Base-by-base conservation (phyloP, 352 stramenopile genomes). In the Thalassiosira sp. region DNA sequence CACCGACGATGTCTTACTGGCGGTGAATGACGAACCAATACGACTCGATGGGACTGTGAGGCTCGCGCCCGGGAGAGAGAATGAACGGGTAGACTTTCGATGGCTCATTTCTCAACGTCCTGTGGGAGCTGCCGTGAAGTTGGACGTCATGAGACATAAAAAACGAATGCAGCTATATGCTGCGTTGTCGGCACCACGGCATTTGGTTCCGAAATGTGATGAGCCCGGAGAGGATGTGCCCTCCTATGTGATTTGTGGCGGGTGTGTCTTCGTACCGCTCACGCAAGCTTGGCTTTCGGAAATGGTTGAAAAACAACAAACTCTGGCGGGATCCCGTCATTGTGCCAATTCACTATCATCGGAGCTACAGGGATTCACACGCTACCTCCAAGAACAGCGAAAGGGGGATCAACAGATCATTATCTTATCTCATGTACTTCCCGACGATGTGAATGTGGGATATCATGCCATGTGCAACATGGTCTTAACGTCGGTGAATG, bases 381-480 rank as follows among this genome's bases (percentile, higher is more conserved):
- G 68, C 7, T 71, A 71, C 28, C 56, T 69, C 5, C 61, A 69
- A 57, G 71, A 79, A 13, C 68, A 71, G 51, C 43, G 56, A 13
- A 61, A 63, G 25, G 49, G 64, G 31, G 25, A 61, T 58, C 40
- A 81, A 31, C 63, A 81, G 46, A 52, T 81, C 18, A 61, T 81
- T 20, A 48, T 81, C 13, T 52, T 81, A 31, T 81, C 72, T 13
- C 42, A 81, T 57, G 59, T 81, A 1, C 52, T 81, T 20, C 48
- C 63, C 33, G 72, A 81, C 63, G 58, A 81, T 52, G 64, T 81
- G 5, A 81, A 81, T 70, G 28, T 72, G 6, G 63, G 72, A 13
- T 81, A 81, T 67, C 72, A 81, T 58, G 40, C 43, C 3, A 65
- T 61, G 63, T 6, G 22, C 3, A 72, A 72, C 16, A 33, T 76